Evolutionary conservation across 805 yeast species (phyloP).

Genomic region (Clavispora phyllophila): DNA sequence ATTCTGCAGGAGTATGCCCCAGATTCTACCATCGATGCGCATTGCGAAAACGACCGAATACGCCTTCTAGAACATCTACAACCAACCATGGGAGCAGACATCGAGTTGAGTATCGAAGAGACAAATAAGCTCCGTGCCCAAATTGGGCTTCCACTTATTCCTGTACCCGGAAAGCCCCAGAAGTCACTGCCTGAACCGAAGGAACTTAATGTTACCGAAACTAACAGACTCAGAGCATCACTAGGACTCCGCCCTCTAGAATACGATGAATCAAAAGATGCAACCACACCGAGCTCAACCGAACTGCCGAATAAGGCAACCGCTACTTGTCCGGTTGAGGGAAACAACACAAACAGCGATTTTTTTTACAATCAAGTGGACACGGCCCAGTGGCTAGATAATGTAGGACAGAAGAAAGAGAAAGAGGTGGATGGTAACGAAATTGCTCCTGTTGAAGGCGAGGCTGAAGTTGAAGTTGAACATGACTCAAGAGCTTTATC

Average conservation of each 20-base stretch:
- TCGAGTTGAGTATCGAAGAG: conserved; percentile 42
- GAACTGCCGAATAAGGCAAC: not conserved
- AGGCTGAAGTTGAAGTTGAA: conserved; percentile 37
- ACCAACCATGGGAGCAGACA: conserved; percentile 7
- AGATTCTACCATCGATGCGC: not conserved
- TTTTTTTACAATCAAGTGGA: conserved; percentile 11
- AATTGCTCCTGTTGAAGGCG: conserved; percentile 16
- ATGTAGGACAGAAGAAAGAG: conserved; percentile 19
- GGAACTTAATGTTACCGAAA: conserved; percentile 2
- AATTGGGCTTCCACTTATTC: conserved; percentile 51
- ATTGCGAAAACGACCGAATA: not conserved
- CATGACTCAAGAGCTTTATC: conserved; percentile 42
- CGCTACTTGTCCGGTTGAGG: not conserved
- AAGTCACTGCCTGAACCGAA: not conserved
- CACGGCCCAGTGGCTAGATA: conserved; percentile 12
- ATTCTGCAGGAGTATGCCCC: conserved; percentile 1
- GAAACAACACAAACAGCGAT: conserved; percentile 2
- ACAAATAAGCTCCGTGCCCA: conserved; percentile 50
- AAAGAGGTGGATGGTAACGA: conserved; percentile 25
- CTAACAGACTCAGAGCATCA: conserved; percentile 13
- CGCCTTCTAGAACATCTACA: not conserved
- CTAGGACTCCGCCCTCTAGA: conserved; percentile 11
- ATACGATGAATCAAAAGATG: conserved; percentile 4
- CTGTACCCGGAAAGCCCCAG: conserved; percentile 7
- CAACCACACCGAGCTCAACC: not conserved